Base-by-base conservation (phyloP, 768 basidiomycete species). In the Leccinum obscurum region DNA sequence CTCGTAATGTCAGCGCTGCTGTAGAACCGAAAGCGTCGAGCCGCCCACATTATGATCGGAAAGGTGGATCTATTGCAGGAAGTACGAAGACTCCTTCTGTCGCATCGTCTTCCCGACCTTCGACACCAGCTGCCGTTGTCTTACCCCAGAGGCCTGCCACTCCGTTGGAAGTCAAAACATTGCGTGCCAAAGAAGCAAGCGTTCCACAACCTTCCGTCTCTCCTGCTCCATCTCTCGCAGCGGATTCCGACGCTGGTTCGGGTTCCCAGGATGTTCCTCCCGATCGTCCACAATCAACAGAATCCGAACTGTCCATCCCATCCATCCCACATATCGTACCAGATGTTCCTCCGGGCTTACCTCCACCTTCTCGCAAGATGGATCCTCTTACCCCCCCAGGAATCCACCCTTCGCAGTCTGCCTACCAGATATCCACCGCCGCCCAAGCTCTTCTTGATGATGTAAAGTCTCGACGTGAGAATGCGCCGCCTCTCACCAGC, bases 371-470 rank as follows among this genome's bases (percentile, higher is more conserved):
- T 62, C 81, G 82, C 58, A 83, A 81, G 61, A 69, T 72, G 52
- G 84, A 80, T 79, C 82, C 17, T 81, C 84, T 32, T 81, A 82
- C 66, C 79, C 83, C 35, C 76, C 62, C 65, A 20, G 68, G 68
- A 44, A 70, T 72, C 30, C 83, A 65, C 53, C 82, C 58, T 68
- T 82, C 63, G 75, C 87, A 65, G 26, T 66, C 72, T 28, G 83
- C 83, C 5, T 95, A 95, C 72, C 92, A 94, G 68, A 91, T 94
- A 80, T 94, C 93, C 0, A 89, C 80, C 15, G 89, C 92, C 41
- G 92, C 91, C 3, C 88, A 88, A 62, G 91, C 90, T 1, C 80
- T 95, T 51, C 78, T 95, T 51, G 91, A 94, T 59, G 93, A 95
- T 65, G 83, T 95, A 41, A 88, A 85, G 69, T 85, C 85, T 22